Percentiles rank a stretch among this genome's conserved stretches.
Conservation (phyloP, 1,139 yeast genomes). For the Geotrichum australiense region DNA sequence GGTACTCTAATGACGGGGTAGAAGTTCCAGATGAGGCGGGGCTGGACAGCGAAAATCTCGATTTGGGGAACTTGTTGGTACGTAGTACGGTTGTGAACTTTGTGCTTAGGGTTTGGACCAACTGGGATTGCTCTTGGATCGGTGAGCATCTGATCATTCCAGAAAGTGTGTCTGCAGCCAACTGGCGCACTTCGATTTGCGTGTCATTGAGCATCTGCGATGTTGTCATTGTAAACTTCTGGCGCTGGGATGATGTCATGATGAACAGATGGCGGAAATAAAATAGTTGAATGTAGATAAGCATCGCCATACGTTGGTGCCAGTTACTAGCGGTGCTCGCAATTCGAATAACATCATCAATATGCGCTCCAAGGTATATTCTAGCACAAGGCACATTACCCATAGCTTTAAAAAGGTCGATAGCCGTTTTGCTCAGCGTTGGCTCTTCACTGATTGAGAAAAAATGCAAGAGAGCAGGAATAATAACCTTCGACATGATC, state of each 20-base stretch:
- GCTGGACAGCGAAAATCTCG: conserved; percentile 11
- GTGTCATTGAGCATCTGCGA: conserved; percentile 52
- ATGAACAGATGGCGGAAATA: conserved; percentile 65
- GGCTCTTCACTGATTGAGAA: conserved; percentile 74
- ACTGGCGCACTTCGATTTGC: conserved; percentile 67
- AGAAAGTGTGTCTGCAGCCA: conserved; percentile 68
- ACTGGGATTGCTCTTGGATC: conserved; percentile 43
- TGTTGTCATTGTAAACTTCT: conserved; percentile 47
- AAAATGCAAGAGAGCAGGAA: conserved; percentile 66
- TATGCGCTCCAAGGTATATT: conserved; percentile 41
- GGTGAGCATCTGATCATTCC: conserved; percentile 80
- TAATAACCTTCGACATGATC: conserved; percentile 39
- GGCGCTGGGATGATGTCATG: conserved; percentile 46
- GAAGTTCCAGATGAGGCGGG: conserved; percentile 22
- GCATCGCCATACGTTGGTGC: conserved; percentile 61
- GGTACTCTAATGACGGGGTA: conserved; percentile 24
- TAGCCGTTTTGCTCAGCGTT: conserved; percentile 58
- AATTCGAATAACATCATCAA: conserved; percentile 46
- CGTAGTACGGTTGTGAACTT: conserved; percentile 38
- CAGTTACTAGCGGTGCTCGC: conserved; percentile 44
- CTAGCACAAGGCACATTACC: conserved; percentile 53
- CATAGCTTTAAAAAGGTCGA: conserved; percentile 45
- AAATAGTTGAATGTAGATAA: conserved; percentile 67
- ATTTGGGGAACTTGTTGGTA: conserved; percentile 24
- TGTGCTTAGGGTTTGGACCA: conserved; percentile 36